Evolutionary conservation across 2,329 filamentous ascomycete species (phyloP).

Genomic region (Thielaviopsis ethacetica): DNA sequence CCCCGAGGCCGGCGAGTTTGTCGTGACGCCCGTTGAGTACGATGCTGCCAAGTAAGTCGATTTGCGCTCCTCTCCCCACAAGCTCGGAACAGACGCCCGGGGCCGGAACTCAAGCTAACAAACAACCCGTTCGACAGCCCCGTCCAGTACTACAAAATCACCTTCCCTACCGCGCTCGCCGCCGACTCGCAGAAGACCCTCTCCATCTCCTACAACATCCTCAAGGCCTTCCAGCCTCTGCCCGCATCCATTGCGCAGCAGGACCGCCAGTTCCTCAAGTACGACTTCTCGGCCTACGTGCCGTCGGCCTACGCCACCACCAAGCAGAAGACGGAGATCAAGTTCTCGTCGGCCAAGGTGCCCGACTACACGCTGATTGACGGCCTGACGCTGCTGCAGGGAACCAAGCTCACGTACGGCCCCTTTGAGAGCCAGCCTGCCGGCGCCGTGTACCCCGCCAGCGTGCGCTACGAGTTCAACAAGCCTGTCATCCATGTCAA

Average conservation of each 20-base stretch:
- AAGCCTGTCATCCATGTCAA: constrained; percentile 73
- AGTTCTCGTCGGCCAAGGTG: constrained; percentile 61
- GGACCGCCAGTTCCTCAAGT: constrained; percentile 72
- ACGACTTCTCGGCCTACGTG: constrained; percentile 72
- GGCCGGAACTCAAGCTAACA: constrained; percentile 10
- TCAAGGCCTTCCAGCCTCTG: constrained; percentile 64
- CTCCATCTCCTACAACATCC: constrained; percentile 68
- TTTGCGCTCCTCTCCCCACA: constrained; percentile 9
- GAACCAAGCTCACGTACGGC: constrained; percentile 75
- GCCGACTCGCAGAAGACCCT: constrained; percentile 69
- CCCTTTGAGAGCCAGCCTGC: constrained; percentile 73
- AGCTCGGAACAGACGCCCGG: neutral
- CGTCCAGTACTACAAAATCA: constrained; percentile 70
- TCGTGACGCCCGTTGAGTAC: constrained; percentile 50
- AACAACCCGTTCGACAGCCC: constrained; percentile 29
- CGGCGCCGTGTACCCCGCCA: constrained; percentile 54
- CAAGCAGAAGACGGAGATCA: constrained; percentile 96
- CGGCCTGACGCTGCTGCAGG: constrained; percentile 63
- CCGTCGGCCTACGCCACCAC: constrained; percentile 69
- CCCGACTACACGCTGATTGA: constrained; percentile 72
- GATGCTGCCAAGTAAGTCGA: constrained; percentile 37
- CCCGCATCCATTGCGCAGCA: constrained; percentile 71
- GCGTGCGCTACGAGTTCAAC: constrained; percentile 86
- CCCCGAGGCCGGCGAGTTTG: constrained; percentile 40
- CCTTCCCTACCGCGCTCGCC: constrained; percentile 58